Base-by-base conservation (phyloP, 371 early-diverging fungal species). In the Chytridium lagenaria region DNA sequence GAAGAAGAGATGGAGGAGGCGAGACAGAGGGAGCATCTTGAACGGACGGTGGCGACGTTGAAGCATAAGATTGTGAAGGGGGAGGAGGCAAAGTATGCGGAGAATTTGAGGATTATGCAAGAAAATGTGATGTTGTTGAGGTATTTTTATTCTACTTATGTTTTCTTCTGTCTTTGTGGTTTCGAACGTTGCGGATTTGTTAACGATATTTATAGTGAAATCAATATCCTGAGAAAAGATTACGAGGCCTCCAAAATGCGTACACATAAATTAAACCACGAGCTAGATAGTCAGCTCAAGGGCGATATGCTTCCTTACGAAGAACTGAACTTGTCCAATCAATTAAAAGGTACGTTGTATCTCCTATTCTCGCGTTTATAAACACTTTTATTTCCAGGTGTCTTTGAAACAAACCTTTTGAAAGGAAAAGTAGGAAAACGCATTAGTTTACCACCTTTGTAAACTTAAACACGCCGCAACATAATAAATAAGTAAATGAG, bases 1-100 rank as follows among this genome's bases (percentile, higher is more conserved):
- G 72, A 72, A 1, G 77, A 75, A 19, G 74, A 75, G 51, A 37
- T 71, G 22, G 77, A 78, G 36, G 77, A 78, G 51, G 78, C 74
- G 5, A 70, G 70, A 28, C 79, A 83, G 55, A 73, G 84, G 7
- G 82, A 84, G 50, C 79, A 84, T 66, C 69, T 84, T 15, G 82
- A 84, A 67, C 71, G 79, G 51, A 81, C 80, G 16, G 73, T 77
- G 1, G 52, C 76, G 30, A 77, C 81, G 16, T 67, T 83, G 10
- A 38, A 74, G 28, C 72, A 76, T 22, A 78, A 80, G 55, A 39
- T 81, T 15, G 31, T 36, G 15, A 81, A 81, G 67, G 77, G 77
- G n/a, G 75, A 73, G 31, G 75, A 77, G 26, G 55, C 72, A 33
- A 70, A 76, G 59, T 69, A 76, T 37, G 49, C 51, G 1, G 83